Evolutionary conservation across 1,139 yeast genomes (phyloP), one percentile per base, ranked within the genome.

Genomic region (Yamadazyma mexicana): DNA sequence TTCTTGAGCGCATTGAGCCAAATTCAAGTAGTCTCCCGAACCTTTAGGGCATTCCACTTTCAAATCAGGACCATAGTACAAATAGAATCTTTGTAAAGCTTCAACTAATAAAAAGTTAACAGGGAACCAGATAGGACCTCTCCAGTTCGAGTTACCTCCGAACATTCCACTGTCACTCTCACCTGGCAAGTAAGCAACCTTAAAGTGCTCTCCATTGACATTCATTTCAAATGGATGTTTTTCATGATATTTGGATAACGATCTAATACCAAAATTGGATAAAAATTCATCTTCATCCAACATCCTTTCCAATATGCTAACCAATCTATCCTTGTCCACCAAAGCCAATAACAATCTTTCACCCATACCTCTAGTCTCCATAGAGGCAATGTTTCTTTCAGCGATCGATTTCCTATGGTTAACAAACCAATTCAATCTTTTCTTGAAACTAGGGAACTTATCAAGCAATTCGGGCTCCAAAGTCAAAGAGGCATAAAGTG

Each of bases 81-180:
- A 71, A 63, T 84, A 89, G 61, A 88, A 89, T 54, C 96, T 75
- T 62, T 91, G 95, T 52, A 91, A 72, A 0, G 96, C 82, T 66
- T 91, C 98, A 43, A 89, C 89, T 37, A 91, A 69, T 48, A 91
- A 69, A 63, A 91, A 91, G 56, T 87, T 89, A 10, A 89, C 88
- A 17, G 98, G 96, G 72, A 91, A 88, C 98, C 98, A 91, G 55
- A 91, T 88, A n/a, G 98, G 97, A 4, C 98, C 98, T 64, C 98
- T 77, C 98, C 98, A 91, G 63, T 89, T 91, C 22, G 96, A 88
- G 59, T 91, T 91, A 49, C 98, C 98, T 41, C 98, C 98, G 74
- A 91, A 91, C 79, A 91, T 78, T 9, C 96, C 96, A 3, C 95
- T 84, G 57, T 88, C 94, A 16, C 96, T 86, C 61, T 91, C 98